Evolutionary conservation across 495 filamentous ascomycete species (phyloP), one percentile per base, ranked within the genome.

Genomic region (Bombardia bombarda): DNA sequence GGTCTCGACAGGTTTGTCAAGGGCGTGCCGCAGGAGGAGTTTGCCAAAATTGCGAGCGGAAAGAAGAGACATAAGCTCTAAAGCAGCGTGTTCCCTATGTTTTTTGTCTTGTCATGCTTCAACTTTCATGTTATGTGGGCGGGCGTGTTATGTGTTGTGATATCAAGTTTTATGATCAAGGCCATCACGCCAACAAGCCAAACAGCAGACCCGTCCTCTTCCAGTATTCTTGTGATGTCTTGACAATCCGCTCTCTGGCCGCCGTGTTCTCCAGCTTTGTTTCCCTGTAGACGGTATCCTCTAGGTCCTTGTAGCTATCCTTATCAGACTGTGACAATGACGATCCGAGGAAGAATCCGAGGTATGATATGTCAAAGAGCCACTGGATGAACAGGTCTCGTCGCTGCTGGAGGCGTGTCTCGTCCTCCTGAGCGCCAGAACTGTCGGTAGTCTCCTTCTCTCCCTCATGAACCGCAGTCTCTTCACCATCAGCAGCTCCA

Each of bases 21-120:
- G 21, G 90, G 90, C 0, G 67, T 83, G 36, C 90, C 92, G 31
- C 86, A 95, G 71, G 72, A 79, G 61, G 85, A 95, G 72, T 96
- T 98, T 57, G 53, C 51, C 46, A 76, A 72, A 61, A 60, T 81
- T 47, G 72, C 72, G 7, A 61, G 58, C 34, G 75, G 77, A 2
- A 58, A 76, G 62, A 81, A 80, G 68, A 73, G 67, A 63, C 92
- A 98, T 75, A 98, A 98, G 69, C 67, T 97, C 57, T 95, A 56
- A 20, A 19, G 1, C 20, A 21, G 31, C 7, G 8, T 22, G n/a
- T 28, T 3, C 20, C 32, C 34, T 22, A 19, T 23, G 26, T 10
- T 20, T 37, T 26, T n/a, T 10, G 18, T 36, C 17, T 36, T 14
- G 32, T 16, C 26, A 17, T 32, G 28, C 20, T 35, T 39, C 20